A percentile compares a stretch with the other conserved stretches of the same genome.
Conservation (phyloP, 2,329 filamentous ascomycete genomes). For the Xylaria sp. region DNA sequence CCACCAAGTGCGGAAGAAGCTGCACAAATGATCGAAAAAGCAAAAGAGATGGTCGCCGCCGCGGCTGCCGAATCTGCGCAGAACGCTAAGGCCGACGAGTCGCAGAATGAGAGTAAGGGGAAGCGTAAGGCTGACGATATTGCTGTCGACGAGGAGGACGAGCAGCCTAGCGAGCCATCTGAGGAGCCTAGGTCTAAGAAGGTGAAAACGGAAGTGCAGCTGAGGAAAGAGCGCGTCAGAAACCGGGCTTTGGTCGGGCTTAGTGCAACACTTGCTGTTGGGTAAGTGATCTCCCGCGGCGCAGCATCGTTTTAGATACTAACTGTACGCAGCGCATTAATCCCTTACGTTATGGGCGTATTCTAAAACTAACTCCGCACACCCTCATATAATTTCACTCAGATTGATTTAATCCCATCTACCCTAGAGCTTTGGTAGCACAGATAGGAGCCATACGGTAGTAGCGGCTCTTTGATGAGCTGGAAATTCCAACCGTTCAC, state of each 20-base stretch:
- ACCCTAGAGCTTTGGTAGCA: slow-evolving; percentile 10
- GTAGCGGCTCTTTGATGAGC: slow-evolving; percentile 19
- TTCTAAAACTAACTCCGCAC: slow-evolving; percentile 50
- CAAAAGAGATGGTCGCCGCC: slow-evolving; percentile 86
- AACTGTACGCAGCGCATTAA: slow-evolving; percentile 53
- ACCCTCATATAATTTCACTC: slow-evolving; percentile 22
- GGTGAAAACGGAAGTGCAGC: slow-evolving; percentile 80
- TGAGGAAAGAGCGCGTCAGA: slow-evolving; percentile 87
- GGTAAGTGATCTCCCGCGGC: slow-evolving; percentile 72
- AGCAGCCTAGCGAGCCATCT: slow-evolving; percentile 60
- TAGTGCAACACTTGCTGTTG: slow-evolving; percentile 85
- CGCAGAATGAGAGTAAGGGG: slow-evolving; percentile 58
- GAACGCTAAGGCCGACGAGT: slow-evolving; percentile 48
- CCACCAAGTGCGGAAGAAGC: slow-evolving; percentile 82
- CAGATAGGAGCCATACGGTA: slow-evolving; percentile 15
- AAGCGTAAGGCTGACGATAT: slow-evolving; percentile 83
- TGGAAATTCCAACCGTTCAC: slow-evolving; percentile 23
- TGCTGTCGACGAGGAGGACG: slow-evolving; percentile 70
- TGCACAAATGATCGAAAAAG: slow-evolving; percentile 84
- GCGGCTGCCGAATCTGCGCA: slow-evolving; percentile 65
- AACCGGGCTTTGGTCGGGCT: slow-evolving; percentile 87
- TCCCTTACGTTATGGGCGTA: slow-evolving; percentile 64
- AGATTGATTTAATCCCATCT: slow-evolving; percentile 33
- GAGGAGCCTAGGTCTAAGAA: slow-evolving; percentile 74
- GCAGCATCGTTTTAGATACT: slow-evolving; percentile 18